Evolutionary conservation across 2,329 filamentous ascomycete species (phyloP).

Genomic region (Phaeosphaeria sp.): DNA sequence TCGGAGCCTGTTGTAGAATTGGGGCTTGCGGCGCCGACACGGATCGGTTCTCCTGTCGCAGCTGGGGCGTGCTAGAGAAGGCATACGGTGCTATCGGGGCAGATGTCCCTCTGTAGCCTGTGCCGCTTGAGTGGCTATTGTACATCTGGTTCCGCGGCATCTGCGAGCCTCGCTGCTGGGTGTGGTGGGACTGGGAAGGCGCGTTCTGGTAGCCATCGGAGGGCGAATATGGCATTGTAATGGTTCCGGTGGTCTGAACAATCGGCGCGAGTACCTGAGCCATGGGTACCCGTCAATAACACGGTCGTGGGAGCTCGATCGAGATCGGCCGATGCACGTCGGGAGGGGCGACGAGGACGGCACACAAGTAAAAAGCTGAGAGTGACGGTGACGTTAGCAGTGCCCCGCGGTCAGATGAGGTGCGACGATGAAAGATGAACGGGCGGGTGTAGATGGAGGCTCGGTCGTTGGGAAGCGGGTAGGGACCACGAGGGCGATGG

Average conservation of each 20-base stretch:
- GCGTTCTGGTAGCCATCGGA: conserved; percentile 55
- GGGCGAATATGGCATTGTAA: conserved; percentile 59
- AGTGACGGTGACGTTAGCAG: conserved; percentile 1
- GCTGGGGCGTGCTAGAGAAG: conserved; percentile 59
- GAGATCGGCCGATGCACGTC: conserved; percentile 21
- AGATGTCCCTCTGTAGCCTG: conserved; percentile 52
- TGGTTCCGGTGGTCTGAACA: conserved; percentile 54
- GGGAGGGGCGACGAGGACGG: conserved; percentile 19
- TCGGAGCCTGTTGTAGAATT: conserved; percentile 37
- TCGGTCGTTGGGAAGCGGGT: conserved; percentile 11
- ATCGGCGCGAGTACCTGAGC: conserved; percentile 57
- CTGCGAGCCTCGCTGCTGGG: conserved; percentile 48
- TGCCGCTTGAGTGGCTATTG: conserved; percentile 48
- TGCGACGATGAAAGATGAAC: conserved; percentile 6
- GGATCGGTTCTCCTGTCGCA: conserved; percentile 63
- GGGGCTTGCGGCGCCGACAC: conserved; percentile 60
- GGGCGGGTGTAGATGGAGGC: conserved; percentile 9
- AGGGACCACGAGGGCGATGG: conserved; percentile 21
- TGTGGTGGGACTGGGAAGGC: conserved; percentile 45
- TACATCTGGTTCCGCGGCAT: conserved; percentile 52
- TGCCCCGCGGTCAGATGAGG: not conserved
- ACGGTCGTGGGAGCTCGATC: conserved; percentile 26
- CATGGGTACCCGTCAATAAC: conserved; percentile 42
- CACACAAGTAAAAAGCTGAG: conserved; percentile 9
- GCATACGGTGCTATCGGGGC: conserved; percentile 59